Percentiles rank a stretch among this genome's conserved stretches.
Evolutionary conservation across 2,329 filamentous ascomycete genomes (phyloP).

Genomic region (Daldinia eschscholtzii): DNA sequence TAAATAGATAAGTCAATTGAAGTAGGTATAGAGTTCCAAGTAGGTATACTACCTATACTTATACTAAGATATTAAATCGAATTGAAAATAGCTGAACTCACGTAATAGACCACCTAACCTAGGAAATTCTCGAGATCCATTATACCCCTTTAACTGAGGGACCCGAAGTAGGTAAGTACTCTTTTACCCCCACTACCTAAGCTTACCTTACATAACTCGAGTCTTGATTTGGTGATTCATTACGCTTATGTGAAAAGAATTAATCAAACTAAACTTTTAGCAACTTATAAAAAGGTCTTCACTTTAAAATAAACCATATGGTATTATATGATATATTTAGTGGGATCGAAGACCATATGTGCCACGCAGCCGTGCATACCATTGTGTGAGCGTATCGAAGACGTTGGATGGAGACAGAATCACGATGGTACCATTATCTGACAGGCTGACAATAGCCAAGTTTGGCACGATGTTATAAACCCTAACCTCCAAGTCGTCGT

Average conservation of each 20-base stretch:
- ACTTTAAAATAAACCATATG: neutral
- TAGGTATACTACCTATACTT: neutral
- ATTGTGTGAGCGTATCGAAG: constrained; percentile 3
- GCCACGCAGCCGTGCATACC: constrained; percentile 4
- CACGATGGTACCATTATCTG: constrained; percentile 8
- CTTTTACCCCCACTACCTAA: neutral
- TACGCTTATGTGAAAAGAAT: constrained; percentile 7
- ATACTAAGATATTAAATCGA: neutral
- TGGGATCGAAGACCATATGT: constrained; percentile 1
- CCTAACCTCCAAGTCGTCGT: constrained; percentile 3
- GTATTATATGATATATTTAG: neutral
- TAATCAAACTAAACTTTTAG: neutral
- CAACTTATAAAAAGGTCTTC: neutral
- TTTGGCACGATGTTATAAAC: constrained; percentile 4
- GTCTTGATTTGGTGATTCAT: neutral
- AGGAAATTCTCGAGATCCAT: neutral
- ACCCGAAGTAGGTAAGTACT: neutral
- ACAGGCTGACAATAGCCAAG: neutral
- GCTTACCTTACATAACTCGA: neutral
- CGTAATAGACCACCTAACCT: neutral
- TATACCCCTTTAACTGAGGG: neutral
- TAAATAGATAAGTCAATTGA: neutral
- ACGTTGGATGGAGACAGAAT: constrained; percentile 9
- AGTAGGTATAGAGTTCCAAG: neutral
- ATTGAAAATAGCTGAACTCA: neutral